Conservation (phyloP, 176 grass and related monocot genomes). For the Elaeis guineensis region DNA sequence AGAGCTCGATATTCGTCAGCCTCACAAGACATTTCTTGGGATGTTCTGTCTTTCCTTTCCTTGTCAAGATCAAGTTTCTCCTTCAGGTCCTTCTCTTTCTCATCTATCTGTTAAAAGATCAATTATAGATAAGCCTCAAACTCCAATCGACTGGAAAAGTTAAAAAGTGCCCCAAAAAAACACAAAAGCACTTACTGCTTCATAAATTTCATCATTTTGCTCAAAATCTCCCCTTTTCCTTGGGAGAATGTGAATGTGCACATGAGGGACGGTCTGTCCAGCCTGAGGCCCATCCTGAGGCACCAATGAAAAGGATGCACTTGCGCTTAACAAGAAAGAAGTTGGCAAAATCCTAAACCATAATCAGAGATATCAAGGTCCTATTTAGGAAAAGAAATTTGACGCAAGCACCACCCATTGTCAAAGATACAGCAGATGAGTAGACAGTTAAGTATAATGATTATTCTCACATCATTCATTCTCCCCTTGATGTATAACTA, state of each 20-base stretch:
- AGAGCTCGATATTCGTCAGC: constrained; percentile 53
- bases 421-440: too few relatives aligned
- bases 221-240: constrained; percentile 86
- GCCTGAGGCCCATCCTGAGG: constrained; percentile 83
- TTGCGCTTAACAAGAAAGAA: constrained; percentile 1
- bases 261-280: constrained; percentile 90
- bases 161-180: too few relatives aligned
- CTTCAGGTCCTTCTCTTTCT: constrained; percentile 80
- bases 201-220: constrained; percentile 95
- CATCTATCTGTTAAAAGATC: constrained; percentile 37
- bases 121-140: neutral
- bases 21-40: constrained; percentile 64
- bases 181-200: constrained; percentile 35
- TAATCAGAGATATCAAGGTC: too few relatives aligned
- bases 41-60: constrained; percentile 62
- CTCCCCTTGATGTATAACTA: too few relatives aligned
- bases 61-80: constrained; percentile 89
- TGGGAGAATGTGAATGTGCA: constrained; percentile 88
- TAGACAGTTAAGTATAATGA: too few relatives aligned
- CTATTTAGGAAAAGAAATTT: too few relatives aligned
- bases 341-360: too few relatives aligned
- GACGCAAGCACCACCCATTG: too few relatives aligned
- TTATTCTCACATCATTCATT: too few relatives aligned
- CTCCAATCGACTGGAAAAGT: too few relatives aligned
- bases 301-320: neutral